These are phyloP conservation scores for Trichoderma atroviride DNA, from an alignment of 2,329 filamentous ascomycete species.

Conservation along the genomic window DNA sequence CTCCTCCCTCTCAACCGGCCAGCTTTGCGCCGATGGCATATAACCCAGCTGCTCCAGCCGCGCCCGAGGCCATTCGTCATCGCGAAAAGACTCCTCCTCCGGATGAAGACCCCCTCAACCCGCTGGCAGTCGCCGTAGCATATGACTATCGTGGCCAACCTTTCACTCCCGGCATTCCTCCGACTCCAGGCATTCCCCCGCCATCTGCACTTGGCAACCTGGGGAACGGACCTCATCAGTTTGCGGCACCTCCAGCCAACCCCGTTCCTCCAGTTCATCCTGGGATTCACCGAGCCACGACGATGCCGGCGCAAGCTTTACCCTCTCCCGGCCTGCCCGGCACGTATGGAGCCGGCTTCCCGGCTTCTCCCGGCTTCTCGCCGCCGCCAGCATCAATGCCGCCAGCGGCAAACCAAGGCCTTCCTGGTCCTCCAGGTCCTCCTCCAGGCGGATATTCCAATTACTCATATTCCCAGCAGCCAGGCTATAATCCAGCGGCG, in stretches of 20 bases:
- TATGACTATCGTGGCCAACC: constrained; percentile 58
- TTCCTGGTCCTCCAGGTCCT: constrained; percentile 45
- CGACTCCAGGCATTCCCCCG: constrained; percentile 54
- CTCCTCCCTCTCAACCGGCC: constrained; percentile 40
- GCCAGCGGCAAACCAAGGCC: constrained; percentile 41
- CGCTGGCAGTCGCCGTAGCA: constrained; percentile 59
- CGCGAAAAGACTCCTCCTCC: constrained; percentile 81
- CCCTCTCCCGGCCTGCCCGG: constrained; percentile 46
- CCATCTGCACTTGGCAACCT: constrained; percentile 48
- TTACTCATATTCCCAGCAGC: constrained; percentile 49
- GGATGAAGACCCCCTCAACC: constrained; percentile 62
- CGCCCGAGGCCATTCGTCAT: constrained; percentile 70
- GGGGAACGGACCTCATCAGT: constrained; percentile 47
- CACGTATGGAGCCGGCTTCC: constrained; percentile 51
- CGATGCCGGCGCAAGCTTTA: constrained; percentile 51
- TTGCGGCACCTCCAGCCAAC: constrained; percentile 44
- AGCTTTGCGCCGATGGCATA: constrained; percentile 70
- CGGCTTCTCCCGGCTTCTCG: constrained; percentile 48
- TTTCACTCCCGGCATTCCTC: constrained; percentile 56
- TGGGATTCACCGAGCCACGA: constrained; percentile 51
- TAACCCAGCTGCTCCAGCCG: constrained; percentile 76
- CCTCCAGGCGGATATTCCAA: constrained; percentile 60
- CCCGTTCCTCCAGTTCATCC: constrained; percentile 51
- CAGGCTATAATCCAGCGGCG: constrained; percentile 32
- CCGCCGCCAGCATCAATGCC: constrained; percentile 41